Evolutionary conservation across 139 green algal species (phyloP).

Genomic region (Chlorella sp.): DNA sequence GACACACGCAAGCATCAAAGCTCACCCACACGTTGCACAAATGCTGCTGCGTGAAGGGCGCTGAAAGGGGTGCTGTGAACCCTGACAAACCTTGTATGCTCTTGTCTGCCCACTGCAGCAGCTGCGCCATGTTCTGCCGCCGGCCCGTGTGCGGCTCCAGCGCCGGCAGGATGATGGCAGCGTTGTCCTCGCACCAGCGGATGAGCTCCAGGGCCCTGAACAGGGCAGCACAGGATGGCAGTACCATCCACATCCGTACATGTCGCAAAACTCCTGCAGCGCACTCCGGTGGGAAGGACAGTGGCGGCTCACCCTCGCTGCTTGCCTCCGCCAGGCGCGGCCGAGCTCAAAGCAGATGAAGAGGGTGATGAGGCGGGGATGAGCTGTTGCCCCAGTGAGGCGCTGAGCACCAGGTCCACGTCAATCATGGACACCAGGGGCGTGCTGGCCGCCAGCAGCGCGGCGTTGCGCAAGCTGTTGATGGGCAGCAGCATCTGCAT

Average conservation of each 20-base stretch:
- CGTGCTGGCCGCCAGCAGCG: conserved; percentile 22
- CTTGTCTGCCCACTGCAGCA: not conserved
- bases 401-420: conserved; percentile 32
- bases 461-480: conserved; percentile 38
- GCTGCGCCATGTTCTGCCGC: not conserved
- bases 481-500: conserved; percentile 37
- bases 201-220: not conserved
- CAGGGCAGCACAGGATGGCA: not conserved
- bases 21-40: too few species aligned
- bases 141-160: not conserved
- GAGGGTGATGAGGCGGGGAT: too few species aligned
- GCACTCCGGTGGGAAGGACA: too few species aligned
- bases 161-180: not conserved
- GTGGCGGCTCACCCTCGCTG: not conserved
- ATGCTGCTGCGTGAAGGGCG: too few species aligned
- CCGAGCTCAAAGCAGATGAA: too few species aligned
- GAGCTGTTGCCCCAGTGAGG: not conserved
- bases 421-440: conserved; percentile 38
- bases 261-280: not conserved
- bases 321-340: not conserved
- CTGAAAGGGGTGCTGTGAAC: too few species aligned
- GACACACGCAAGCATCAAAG: too few species aligned
- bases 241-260: not conserved
- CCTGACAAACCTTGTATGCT: not conserved
- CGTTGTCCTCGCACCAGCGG: not conserved